phyloP scores from a whole-genome alignment of 257 asterid genomes.

The Solanum stenotomum region DNA sequence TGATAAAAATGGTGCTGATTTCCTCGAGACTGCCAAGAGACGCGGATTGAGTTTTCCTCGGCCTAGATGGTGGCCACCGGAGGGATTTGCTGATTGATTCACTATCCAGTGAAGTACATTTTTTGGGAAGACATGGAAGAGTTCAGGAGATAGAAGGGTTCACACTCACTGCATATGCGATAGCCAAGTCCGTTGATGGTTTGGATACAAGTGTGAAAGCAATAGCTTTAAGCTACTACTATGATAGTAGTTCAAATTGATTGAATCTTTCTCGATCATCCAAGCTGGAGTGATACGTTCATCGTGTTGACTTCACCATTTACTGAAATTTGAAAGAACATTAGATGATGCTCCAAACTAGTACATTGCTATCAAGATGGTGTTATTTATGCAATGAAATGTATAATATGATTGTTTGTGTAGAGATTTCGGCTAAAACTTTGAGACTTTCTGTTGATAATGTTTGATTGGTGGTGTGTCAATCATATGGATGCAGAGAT shows the following conservation, averaged over 20 bases:
- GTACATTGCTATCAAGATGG: not conserved
- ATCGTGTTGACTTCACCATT: not conserved
- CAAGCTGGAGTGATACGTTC: not conserved
- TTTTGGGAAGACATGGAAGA: not conserved
- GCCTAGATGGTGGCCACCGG: slow-evolving; percentile 36
- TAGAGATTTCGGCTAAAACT: not conserved
- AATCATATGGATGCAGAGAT: not conserved
- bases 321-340: not conserved
- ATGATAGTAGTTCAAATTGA: not conserved
- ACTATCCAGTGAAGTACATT: not conserved
- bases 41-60: slow-evolving; percentile 24
- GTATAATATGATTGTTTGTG: not conserved
- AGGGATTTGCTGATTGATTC: slow-evolving; percentile 4
- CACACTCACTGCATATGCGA: not conserved
- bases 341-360: not conserved
- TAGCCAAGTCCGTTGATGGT: not conserved
- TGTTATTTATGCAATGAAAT: not conserved
- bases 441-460: not conserved
- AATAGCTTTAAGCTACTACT: not conserved
- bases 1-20: slow-evolving; percentile 14
- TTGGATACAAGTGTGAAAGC: not conserved
- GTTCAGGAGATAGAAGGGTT: not conserved
- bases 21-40: slow-evolving; percentile 21
- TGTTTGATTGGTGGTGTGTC: not conserved
- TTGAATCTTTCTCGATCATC: not conserved